Percentiles rank a stretch among this genome's conserved stretches.
These are phyloP conservation scores for Ustilago vetiveriae DNA, from an alignment of 1,284 basidiomycete genomes.

Conservation along the genomic window DNA sequence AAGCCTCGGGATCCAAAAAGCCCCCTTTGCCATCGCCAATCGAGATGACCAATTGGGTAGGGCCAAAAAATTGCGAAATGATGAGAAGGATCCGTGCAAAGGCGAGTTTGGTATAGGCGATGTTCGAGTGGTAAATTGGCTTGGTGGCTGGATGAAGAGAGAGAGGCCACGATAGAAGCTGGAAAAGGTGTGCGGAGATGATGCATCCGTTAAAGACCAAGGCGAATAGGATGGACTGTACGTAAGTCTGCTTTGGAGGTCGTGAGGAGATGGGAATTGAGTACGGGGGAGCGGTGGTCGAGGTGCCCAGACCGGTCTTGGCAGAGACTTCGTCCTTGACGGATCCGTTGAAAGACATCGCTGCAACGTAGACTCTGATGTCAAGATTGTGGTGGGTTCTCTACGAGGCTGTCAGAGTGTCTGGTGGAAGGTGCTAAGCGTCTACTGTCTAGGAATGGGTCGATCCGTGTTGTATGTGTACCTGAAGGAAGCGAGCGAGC, in stretches of 20 bases:
- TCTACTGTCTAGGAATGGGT: no score
- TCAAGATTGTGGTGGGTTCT: neutral
- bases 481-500: no score
- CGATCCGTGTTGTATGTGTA: no score
- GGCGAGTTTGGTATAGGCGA: slow-evolving; percentile 51
- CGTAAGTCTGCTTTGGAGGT: slow-evolving; percentile 11
- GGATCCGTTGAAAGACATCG: slow-evolving; percentile 1
- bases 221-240: slow-evolving; percentile 50
- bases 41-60: slow-evolving; percentile 52
- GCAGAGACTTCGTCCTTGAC: slow-evolving; percentile 15
- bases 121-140: slow-evolving; percentile 33
- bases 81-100: slow-evolving; percentile 45
- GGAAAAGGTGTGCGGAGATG: slow-evolving; percentile 42
- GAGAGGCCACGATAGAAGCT: slow-evolving; percentile 50
- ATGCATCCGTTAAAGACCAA: slow-evolving; percentile 54
- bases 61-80: slow-evolving; percentile 59
- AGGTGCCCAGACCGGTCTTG: slow-evolving; percentile 34
- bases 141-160: slow-evolving; percentile 28
- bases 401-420: neutral
- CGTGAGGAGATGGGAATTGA: slow-evolving; percentile 47
- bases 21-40: slow-evolving; percentile 52
- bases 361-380: no score
- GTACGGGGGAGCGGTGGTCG: slow-evolving; percentile 12
- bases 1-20: slow-evolving; percentile 45
- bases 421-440: neutral